Evolutionary conservation across 768 basidiomycete genomes (phyloP), one percentile per base, ranked within the genome.

Genomic region (Russula foetens): DNA sequence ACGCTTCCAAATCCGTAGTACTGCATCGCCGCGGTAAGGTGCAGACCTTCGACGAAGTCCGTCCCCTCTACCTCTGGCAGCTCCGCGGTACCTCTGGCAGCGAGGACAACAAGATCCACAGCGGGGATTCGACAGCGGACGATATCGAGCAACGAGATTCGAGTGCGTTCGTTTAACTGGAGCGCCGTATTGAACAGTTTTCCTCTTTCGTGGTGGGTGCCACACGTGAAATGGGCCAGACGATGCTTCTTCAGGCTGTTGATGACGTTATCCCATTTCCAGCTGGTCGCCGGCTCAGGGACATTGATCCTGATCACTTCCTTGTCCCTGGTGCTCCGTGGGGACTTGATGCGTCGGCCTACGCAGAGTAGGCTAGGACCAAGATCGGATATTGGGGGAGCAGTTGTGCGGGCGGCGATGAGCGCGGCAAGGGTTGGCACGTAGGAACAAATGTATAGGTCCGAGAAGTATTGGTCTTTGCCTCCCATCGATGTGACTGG

Each of bases 401-500:
- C 15, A 1, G 15, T 3, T 28, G n/a, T 11, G 12, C 55, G 53
- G 14, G 39, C 48, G 6, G 23, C 19, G 21, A 63, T 56, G 3
- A 65, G 35, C 4, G 53, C 35, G 29, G 21, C 14, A 0, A 66
- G 51, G 1, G 62, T 47, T 12, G 64, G 58, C 2, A 49, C 60
- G 23, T 66, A 66, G 7, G 64, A 66, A 21, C 56, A 63, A 21
- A 59, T 41, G n/a, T 53, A 62, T 9, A n/a, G n/a, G n/a, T n/a
- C n/a, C n/a, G n/a, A n/a, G n/a, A n/a, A n/a, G n/a, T n/a, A n/a
- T n/a, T n/a, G 48, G 4, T 50, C 41, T 6, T n/a, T 24, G 7
- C 11, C 11, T 11, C 24, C 38, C 9, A 29, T 33, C 17, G 44
- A 48, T 14, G 44, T 26, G 23, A 62, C 58, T 31, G 57, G 43